Percentiles rank a stretch among this genome's conserved stretches.
phyloP scores from a whole-genome alignment of 2,329 filamentous ascomycete genomes.

The Passalora sequoiae region DNA sequence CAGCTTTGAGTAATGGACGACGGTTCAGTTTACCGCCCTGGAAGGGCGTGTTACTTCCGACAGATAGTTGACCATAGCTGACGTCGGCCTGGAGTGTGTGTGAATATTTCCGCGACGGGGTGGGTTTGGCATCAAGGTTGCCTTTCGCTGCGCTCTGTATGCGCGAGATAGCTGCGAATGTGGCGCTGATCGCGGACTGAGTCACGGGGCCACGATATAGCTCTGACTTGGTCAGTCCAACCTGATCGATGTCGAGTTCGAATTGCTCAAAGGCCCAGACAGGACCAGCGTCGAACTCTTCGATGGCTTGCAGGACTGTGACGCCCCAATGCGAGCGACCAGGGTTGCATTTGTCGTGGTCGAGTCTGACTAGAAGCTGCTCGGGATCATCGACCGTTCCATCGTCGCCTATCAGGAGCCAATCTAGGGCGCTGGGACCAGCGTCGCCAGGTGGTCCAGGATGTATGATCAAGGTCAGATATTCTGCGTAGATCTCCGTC shows the following conservation, averaged over 20 bases:
- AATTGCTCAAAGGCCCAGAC: constrained; percentile 45
- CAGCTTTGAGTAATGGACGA: constrained; percentile 39
- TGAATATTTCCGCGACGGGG: constrained; percentile 16
- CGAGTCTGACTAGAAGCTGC: constrained; percentile 28
- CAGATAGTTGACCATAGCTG: constrained; percentile 31
- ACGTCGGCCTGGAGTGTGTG: constrained; percentile 27
- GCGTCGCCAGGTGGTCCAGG: constrained; percentile 42
- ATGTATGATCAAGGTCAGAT: constrained; percentile 41
- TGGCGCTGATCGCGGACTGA: constrained; percentile 37
- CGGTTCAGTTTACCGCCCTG: constrained; percentile 37
- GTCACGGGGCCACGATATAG: constrained; percentile 40
- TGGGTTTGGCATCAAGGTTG: constrained; percentile 33
- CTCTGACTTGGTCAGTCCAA: constrained; percentile 38
- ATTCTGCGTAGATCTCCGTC: constrained; percentile 34
- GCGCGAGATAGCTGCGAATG: constrained; percentile 36
- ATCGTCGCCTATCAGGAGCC: constrained; percentile 42
- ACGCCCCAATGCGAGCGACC: constrained; percentile 42
- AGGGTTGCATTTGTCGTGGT: constrained; percentile 20
- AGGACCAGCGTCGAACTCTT: constrained; percentile 41
- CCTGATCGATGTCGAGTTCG: constrained; percentile 38
- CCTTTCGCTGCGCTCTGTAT: constrained; percentile 31
- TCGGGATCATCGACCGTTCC: constrained; percentile 33
- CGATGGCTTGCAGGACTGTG: constrained; percentile 39
- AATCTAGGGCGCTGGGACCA: constrained; percentile 41
- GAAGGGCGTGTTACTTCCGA: constrained; percentile 35